Conservation (phyloP, 129 eudicot genomes). For the Gnaphalium uliginosum region DNA sequence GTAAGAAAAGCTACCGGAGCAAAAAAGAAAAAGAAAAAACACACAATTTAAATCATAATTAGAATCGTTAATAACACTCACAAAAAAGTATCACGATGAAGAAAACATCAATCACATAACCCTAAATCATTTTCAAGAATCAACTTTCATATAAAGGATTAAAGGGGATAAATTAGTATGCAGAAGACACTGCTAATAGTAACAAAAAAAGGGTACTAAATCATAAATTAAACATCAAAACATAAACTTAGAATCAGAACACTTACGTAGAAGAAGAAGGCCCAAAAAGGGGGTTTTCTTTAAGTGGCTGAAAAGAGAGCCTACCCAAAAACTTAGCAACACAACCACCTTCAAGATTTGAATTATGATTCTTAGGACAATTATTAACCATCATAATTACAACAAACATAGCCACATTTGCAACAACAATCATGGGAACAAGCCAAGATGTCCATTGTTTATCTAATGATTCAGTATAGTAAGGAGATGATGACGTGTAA, state of each 20-base stretch:
- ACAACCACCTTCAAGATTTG: conserved; percentile 49
- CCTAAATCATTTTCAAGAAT: conserved; percentile 12
- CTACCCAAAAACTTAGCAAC: conserved; percentile 85
- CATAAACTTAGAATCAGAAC: not conserved
- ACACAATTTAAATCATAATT: not conserved
- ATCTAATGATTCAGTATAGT: conserved; percentile 37
- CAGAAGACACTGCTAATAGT: not conserved
- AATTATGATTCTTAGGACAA: conserved; percentile 63
- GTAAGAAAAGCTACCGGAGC: not conserved
- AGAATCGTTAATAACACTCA: conserved; percentile 20
- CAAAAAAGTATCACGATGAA: conserved; percentile 1
- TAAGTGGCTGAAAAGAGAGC: conserved; percentile 85
- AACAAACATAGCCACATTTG: conserved; percentile 76
- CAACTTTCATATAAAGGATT: not conserved
- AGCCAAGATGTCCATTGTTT: conserved; percentile 90
- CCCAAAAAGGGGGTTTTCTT: conserved; percentile 92
- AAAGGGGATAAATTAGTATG: not conserved
- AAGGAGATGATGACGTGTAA: conserved; percentile 39
- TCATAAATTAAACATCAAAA: not conserved
- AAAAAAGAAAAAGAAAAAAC: not conserved
- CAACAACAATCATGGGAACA: conserved; percentile 82
- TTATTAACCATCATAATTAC: conserved; percentile 72
- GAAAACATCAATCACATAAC: conserved; percentile 14
- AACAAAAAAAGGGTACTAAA: conserved; percentile 4
- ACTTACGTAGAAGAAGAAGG: conserved; percentile 88